Evolutionary conservation across 148 eudicot genomes (phyloP).

Genomic region (Spergularia bocconei): DNA sequence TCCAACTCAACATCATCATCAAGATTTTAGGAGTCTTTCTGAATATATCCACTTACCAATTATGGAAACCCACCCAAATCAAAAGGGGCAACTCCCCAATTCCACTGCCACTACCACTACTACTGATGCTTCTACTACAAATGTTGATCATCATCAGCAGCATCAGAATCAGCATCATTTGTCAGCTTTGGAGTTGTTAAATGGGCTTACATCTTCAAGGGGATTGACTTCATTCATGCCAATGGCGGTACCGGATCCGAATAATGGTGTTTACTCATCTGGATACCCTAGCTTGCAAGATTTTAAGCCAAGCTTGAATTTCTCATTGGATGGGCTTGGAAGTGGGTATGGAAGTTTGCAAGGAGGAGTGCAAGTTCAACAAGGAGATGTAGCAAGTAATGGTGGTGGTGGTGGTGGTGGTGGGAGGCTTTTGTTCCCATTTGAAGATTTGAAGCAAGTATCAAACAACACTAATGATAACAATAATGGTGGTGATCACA

Average conservation of each 20-base stretch:
- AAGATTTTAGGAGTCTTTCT: constrained; percentile 56
- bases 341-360: constrained; percentile 40
- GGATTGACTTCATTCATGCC: constrained; percentile 60
- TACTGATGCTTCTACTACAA: not conserved
- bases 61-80: constrained; percentile 32
- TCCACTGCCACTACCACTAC: constrained; percentile 3
- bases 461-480: constrained; percentile 28
- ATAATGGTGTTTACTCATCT: constrained; percentile 38
- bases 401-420: not conserved
- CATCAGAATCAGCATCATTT: constrained; percentile 33
- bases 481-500: constrained; percentile 8
- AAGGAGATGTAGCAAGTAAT: too few species aligned
- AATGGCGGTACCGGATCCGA: constrained; percentile 39
- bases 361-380: constrained; percentile 28
- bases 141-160: constrained; percentile 7
- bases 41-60: constrained; percentile 69
- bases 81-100: constrained; percentile 10
- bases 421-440: constrained; percentile 69
- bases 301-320: constrained; percentile 49
- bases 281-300: constrained; percentile 42
- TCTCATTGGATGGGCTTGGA: constrained; percentile 48
- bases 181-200: constrained; percentile 69
- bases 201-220: constrained; percentile 57
- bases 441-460: constrained; percentile 60
- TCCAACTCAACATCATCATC: constrained; percentile 30